Conservation (phyloP, 305 asterid genomes). For the Fraxinus xanthoxyloides region DNA sequence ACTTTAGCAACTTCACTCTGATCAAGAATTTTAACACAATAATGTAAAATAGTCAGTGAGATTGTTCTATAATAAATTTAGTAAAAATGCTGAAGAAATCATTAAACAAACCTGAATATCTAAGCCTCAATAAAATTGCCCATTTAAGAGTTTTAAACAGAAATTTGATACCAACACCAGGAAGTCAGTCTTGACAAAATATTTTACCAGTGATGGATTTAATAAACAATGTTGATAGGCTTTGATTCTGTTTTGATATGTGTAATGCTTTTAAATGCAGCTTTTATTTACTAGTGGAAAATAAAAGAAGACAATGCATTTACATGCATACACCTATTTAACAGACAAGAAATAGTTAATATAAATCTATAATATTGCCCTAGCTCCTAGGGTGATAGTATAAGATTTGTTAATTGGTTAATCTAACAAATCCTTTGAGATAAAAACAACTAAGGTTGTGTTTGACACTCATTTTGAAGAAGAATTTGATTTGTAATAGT, state of each 20-base stretch:
- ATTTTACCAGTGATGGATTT: not conserved
- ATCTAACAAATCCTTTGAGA: not conserved
- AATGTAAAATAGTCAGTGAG: constrained; percentile 1
- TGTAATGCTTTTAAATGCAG: not conserved
- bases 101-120: constrained; percentile 3
- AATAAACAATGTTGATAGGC: not conserved
- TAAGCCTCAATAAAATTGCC: not conserved
- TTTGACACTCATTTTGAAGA: no score
- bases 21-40: constrained; percentile 26
- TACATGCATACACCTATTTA: not conserved
- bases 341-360: not conserved
- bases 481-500: no score
- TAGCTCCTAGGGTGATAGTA: not conserved
- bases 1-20: constrained; percentile 95
- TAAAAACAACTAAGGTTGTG: not conserved
- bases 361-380: not conserved
- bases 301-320: not conserved
- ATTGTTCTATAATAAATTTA: not conserved
- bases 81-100: not conserved
- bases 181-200: not conserved
- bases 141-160: constrained; percentile 8
- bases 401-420: not conserved
- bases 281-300: not conserved
- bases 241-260: constrained; percentile 10
- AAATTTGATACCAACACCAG: not conserved